A percentile compares a stretch with the other conserved stretches of the same genome.
Evolutionary conservation across 345 rosid genomes (phyloP).

Genomic region (Acer saccharum): DNA sequence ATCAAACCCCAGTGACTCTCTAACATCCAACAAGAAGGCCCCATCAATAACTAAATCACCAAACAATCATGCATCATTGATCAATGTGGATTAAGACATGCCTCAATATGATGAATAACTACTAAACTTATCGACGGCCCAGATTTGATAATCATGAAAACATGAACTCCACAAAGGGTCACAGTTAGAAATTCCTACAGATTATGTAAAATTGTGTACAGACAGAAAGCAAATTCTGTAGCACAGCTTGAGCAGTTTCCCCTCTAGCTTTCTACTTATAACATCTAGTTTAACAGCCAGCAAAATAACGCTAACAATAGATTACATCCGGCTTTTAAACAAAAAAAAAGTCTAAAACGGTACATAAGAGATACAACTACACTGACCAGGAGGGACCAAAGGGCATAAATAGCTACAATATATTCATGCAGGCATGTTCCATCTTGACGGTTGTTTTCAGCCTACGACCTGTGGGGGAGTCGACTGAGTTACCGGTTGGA

Average conservation of each 20-base stretch:
- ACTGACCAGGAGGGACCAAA: background rate
- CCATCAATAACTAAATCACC: background rate
- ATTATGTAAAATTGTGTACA: slow-evolving; percentile 28
- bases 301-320: slow-evolving; percentile 21
- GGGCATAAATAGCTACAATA: slow-evolving; percentile 18
- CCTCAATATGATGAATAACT: background rate
- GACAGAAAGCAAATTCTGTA: slow-evolving; percentile 17
- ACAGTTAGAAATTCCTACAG: slow-evolving; percentile 22
- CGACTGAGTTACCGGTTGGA: slow-evolving; percentile 27
- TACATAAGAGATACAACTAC: slow-evolving; percentile 19
- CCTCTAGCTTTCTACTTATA: slow-evolving; percentile 19
- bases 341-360: slow-evolving; percentile 17
- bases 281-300: slow-evolving; percentile 23
- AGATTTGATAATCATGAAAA: background rate
- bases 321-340: slow-evolving; percentile 30
- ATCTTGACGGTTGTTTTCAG: slow-evolving; percentile 19
- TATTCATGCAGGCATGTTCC: slow-evolving; percentile 16
- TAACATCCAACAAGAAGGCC: background rate
- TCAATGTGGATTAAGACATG: background rate
- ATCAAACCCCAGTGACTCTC: background rate
- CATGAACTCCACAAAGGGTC: slow-evolving; percentile 16
- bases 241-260: slow-evolving; percentile 17
- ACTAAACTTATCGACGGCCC: background rate
- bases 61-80: background rate
- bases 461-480: slow-evolving; percentile 43